Evolutionary conservation across 495 filamentous ascomycete genomes (phyloP).

Genomic region (Apiosordaria backusii): DNA sequence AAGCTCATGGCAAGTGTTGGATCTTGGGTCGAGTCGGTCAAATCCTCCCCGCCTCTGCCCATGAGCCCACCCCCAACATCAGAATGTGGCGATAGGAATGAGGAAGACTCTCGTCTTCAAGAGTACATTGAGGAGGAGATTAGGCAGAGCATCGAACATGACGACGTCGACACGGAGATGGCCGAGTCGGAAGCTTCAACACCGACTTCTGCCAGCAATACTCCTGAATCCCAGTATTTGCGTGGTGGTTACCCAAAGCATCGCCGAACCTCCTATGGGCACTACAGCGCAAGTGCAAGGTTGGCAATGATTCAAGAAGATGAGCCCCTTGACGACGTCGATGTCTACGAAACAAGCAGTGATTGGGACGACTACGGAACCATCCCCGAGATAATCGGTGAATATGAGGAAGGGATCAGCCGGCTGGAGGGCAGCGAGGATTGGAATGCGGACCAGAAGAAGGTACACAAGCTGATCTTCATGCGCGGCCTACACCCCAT

Average conservation of each 20-base stretch:
- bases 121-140: background rate
- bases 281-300: background rate
- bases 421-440: constrained; percentile 22
- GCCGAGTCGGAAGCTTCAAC: background rate
- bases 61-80: background rate
- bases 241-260: background rate
- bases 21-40: background rate
- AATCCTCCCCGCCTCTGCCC: background rate
- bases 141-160: background rate
- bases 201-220: background rate
- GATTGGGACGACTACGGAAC: constrained; percentile 30
- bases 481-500: constrained; percentile 33
- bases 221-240: background rate
- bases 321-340: constrained; percentile 2
- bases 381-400: constrained; percentile 16
- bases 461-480: constrained; percentile 30
- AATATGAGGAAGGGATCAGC: constrained; percentile 19
- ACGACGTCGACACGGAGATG: background rate
- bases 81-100: background rate
- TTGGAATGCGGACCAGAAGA: constrained; percentile 30
- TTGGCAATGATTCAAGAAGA: background rate
- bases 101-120: constrained; percentile 3
- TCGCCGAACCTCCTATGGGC: background rate
- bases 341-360: constrained; percentile 21
- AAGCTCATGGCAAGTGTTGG: background rate